Percentiles rank a stretch among this genome's conserved stretches.
phyloP scores from a whole-genome alignment of 2,329 filamentous ascomycete species.

The Arthrobotrys entomopaga region DNA sequence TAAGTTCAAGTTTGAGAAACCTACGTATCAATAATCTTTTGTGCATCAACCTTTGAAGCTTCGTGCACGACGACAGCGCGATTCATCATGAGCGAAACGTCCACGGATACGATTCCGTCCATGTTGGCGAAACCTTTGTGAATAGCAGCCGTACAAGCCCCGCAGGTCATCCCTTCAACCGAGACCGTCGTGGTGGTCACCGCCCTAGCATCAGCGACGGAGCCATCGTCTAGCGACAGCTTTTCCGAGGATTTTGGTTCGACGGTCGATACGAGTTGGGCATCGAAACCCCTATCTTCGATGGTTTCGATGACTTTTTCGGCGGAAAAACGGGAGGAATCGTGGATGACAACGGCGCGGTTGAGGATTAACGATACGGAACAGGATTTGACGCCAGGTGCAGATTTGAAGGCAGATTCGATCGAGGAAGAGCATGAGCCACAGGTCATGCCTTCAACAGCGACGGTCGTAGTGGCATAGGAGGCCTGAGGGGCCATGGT shows the following conservation, averaged over 20 bases:
- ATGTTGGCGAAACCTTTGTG: slow-evolving; percentile 88
- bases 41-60: slow-evolving; percentile 75
- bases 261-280: slow-evolving; percentile 77
- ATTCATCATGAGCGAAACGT: slow-evolving; percentile 93
- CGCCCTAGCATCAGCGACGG: slow-evolving; percentile 3
- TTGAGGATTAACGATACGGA: slow-evolving; percentile 95
- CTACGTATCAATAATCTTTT: slow-evolving; percentile 68
- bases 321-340: slow-evolving; percentile 64
- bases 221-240: slow-evolving; percentile 37
- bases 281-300: slow-evolving; percentile 90
- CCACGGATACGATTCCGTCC: slow-evolving; percentile 83
- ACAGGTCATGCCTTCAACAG: slow-evolving; percentile 95
- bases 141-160: slow-evolving; percentile 93
- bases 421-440: slow-evolving; percentile 88
- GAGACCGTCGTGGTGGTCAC: slow-evolving; percentile 91
- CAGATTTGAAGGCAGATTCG: slow-evolving; percentile 80
- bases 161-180: slow-evolving; percentile 91
- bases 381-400: slow-evolving; percentile 84
- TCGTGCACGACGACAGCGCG: slow-evolving; percentile 94
- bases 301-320: slow-evolving; percentile 64
- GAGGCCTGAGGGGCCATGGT: slow-evolving; percentile 47
- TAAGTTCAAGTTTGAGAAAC: slow-evolving; percentile 65
- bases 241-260: slow-evolving; percentile 30
- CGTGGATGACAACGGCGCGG: slow-evolving; percentile 86
- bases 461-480: slow-evolving; percentile 78